A percentile compares a stretch with the other conserved stretches of the same genome.
These are phyloP conservation scores for Coleophoma crateriformis DNA, from an alignment of 2,329 filamentous ascomycete genomes.

Conservation along the genomic window DNA sequence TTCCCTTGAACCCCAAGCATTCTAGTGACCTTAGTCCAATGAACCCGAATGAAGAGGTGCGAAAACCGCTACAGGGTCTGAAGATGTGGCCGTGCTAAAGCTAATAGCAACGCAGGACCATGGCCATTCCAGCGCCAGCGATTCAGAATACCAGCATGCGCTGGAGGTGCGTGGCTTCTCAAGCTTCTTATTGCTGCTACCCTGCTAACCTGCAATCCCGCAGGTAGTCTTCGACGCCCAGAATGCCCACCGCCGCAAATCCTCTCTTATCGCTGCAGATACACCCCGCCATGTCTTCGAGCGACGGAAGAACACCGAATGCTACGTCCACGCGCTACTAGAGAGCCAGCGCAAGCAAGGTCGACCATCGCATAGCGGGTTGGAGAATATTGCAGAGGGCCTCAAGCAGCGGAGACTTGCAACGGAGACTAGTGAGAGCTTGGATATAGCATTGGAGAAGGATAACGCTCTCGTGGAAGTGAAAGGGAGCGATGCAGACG, in stretches of 20 bases:
- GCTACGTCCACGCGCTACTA: slow-evolving; percentile 60
- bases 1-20: too few relatives aligned
- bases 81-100: not conserved
- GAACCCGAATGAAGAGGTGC: too few relatives aligned
- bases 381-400: slow-evolving; percentile 21
- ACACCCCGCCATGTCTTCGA: slow-evolving; percentile 30
- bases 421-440: slow-evolving; percentile 7
- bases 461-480: slow-evolving; percentile 7
- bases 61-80: not conserved
- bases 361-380: slow-evolving; percentile 20
- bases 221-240: slow-evolving; percentile 57
- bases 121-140: slow-evolving; percentile 21
- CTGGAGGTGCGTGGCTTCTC: slow-evolving; percentile 36
- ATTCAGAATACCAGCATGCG: slow-evolving; percentile 28
- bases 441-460: not conserved
- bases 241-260: slow-evolving; percentile 60
- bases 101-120: slow-evolving; percentile 6
- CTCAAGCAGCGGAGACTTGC: slow-evolving; percentile 8
- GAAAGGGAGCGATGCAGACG: slow-evolving; percentile 8
- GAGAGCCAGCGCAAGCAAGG: slow-evolving; percentile 43
- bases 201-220: not conserved
- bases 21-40: too few relatives aligned
- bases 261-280: slow-evolving; percentile 53
- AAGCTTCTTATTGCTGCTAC: not conserved
- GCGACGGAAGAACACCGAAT: slow-evolving; percentile 43